phyloP scores from a whole-genome alignment of 2,329 filamentous ascomycete genomes.

The Pseudogymnoascus sp. region DNA sequence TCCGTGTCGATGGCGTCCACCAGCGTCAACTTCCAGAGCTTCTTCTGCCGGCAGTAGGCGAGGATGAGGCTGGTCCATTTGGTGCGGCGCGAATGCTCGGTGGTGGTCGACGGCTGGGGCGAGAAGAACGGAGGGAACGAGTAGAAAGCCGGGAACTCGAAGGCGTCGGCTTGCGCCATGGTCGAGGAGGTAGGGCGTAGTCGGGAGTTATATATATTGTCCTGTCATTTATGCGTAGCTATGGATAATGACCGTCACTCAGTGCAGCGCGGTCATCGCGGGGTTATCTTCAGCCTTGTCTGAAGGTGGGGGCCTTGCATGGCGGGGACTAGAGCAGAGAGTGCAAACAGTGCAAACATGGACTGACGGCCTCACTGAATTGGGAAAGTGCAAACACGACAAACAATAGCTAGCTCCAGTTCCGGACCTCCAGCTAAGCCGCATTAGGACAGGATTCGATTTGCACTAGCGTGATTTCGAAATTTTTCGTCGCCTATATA shows the following conservation, averaged over 20 bases:
- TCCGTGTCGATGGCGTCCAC: conserved; percentile 47
- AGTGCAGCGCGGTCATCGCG: not conserved
- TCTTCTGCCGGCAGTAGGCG: conserved; percentile 71
- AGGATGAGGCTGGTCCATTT: conserved; percentile 87
- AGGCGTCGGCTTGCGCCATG: conserved; percentile 23
- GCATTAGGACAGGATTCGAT: not conserved
- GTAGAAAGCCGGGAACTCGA: conserved; percentile 57
- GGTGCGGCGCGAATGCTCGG: conserved; percentile 64
- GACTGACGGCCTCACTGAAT: not conserved
- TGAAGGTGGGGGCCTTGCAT: not conserved
- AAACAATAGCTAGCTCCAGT: not conserved
- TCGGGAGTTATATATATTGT: not conserved
- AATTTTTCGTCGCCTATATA: not conserved
- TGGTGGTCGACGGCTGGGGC: conserved; percentile 65
- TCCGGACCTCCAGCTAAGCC: not conserved
- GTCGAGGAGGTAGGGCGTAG: not conserved
- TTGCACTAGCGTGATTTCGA: conserved; percentile 1
- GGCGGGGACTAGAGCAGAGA: not conserved
- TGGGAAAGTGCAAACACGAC: conserved; percentile 3
- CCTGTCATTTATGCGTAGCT: not conserved
- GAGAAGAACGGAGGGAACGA: conserved; percentile 82
- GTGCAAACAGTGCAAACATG: not conserved
- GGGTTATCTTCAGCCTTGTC: not conserved
- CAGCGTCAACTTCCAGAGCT: conserved; percentile 63
- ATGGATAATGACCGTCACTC: not conserved